Percentiles rank a stretch among this genome's conserved stretches.
Conservation (phyloP, 306 rosid genomes). For the Glycyrrhiza uralensis region DNA sequence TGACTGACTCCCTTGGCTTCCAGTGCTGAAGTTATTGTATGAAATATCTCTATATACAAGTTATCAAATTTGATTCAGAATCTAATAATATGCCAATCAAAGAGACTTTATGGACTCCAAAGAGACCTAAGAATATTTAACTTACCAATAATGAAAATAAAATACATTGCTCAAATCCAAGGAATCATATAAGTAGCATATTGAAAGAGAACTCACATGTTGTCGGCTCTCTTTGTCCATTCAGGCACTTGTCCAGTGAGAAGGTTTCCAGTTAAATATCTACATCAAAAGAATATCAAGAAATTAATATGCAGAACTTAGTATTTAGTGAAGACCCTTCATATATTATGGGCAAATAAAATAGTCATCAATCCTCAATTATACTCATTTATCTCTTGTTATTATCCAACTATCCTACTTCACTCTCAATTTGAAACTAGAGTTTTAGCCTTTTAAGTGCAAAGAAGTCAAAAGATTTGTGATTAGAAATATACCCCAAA, state of each 20-base stretch:
- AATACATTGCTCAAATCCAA: background rate
- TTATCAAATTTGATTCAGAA: conserved; percentile 26
- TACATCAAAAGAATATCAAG: conserved; percentile 18
- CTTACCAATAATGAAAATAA: background rate
- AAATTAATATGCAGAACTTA: background rate
- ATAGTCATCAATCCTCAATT: background rate
- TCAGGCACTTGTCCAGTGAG: conserved; percentile 52
- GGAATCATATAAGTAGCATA: background rate
- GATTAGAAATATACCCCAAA: background rate
- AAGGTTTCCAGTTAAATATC: conserved; percentile 74
- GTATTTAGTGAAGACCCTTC: background rate
- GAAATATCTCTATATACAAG: conserved; percentile 62
- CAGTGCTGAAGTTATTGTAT: conserved; percentile 49
- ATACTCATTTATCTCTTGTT: background rate
- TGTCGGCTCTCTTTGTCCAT: conserved; percentile 29
- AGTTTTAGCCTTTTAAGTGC: background rate
- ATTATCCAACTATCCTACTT: background rate
- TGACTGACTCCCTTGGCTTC: background rate
- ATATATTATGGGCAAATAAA: background rate
- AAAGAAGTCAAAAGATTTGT: background rate
- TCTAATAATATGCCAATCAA: background rate
- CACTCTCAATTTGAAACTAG: background rate
- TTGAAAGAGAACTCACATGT: conserved; percentile 42
- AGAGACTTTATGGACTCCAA: background rate
- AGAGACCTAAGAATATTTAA: conserved; percentile 14